Evolutionary conservation across 2,329 filamentous ascomycete species (phyloP).

Genomic region (Akanthomyces dipterigenus): DNA sequence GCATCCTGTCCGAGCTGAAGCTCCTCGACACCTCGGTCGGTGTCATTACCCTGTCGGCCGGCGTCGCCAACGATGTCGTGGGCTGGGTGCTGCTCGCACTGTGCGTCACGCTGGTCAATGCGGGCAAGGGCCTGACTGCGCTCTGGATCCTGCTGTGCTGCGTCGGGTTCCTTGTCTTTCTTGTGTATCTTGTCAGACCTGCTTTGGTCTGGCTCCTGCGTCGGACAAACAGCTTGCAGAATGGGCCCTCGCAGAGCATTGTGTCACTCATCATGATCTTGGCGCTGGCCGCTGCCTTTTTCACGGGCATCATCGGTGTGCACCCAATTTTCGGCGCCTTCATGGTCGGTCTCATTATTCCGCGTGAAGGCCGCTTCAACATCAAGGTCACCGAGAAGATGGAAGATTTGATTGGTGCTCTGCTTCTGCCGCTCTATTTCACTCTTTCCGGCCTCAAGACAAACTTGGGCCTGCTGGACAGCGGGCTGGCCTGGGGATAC

Average conservation of each 20-base stretch:
- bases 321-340: constrained; percentile 95
- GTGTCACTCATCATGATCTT: constrained; percentile 77
- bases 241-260: constrained; percentile 80
- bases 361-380: constrained; percentile 81
- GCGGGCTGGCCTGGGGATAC: constrained; percentile 81
- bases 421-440: constrained; percentile 90
- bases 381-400: constrained; percentile 92
- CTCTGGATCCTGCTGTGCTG: constrained; percentile 76
- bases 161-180: constrained; percentile 68
- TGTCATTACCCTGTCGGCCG: constrained; percentile 81
- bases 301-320: constrained; percentile 82
- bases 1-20: constrained; percentile 87
- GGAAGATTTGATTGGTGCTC: constrained; percentile 76
- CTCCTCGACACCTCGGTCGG: constrained; percentile 77
- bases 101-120: constrained; percentile 89
- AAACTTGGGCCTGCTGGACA: constrained; percentile 75
- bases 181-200: constrained; percentile 67
- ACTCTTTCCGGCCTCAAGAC: constrained; percentile 86
- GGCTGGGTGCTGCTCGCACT: constrained; percentile 84
- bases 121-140: constrained; percentile 71
- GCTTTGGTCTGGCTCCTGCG: constrained; percentile 67
- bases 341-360: constrained; percentile 80
- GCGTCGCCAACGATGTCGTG: constrained; percentile 80
- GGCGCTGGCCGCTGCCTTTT: constrained; percentile 73
- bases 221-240: constrained; percentile 70